Evolutionary conservation across 208 protist species (phyloP), one percentile per base, ranked within the genome.

Genomic region (Blastocrithidia nonstop): DNA sequence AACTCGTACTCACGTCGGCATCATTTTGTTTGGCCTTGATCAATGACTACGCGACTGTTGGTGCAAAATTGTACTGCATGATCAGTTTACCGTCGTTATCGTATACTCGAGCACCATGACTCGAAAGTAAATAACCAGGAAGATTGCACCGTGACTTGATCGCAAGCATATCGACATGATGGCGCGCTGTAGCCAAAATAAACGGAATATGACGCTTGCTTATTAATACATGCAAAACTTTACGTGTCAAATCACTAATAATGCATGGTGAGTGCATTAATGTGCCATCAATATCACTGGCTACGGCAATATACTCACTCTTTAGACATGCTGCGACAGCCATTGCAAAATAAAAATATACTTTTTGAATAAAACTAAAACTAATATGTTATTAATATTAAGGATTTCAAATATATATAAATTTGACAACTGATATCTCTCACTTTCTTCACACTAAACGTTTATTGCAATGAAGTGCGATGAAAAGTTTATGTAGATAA

Each of bases 241-340:
- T 33, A 2, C 46, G 33, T 0, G 63, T 67, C 22, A 39, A 50
- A 21, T 36, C 2, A 3, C 64, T 50, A 24, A 74, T 41, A 26
- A 20, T 44, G 43, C 76, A 65, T 2, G 63, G 20, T 1, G 61
- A 57, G 3, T 23, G 45, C 13, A 82, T 51, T 16, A 76, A 24
- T 8, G 67, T 77, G 23, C 72, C 67, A 29, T 82, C 64, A 52
- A 82, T 66, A 54, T 82, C 64, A 3, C 60, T 62, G 21, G 53
- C 58, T 26, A 62, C 57, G 3, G 56, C 53, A 5, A 67, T 60
- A 36, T 56, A 68, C 2, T 46, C 45, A 15, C 39, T 11, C 4
- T 15, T 20, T 11, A 21, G 35, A 39, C 19, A 6, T 24, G 35
- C 2, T 24, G 6, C 6, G 6, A 24, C 6, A 6, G 35, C 35